Conservation (phyloP, 768 basidiomycete genomes). For the Rhizopogon roseolus region DNA sequence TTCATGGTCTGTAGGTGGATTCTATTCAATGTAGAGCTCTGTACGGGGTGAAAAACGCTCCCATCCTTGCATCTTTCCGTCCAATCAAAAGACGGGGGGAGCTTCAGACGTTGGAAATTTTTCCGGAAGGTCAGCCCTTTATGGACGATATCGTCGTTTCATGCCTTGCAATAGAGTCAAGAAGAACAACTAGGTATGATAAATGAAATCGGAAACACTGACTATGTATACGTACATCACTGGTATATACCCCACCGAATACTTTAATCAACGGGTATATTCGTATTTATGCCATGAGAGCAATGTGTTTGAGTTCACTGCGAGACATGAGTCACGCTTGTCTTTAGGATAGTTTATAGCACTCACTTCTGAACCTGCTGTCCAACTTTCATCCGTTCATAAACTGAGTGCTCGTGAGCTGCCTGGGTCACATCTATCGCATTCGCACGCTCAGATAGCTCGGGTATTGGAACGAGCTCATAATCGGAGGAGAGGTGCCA, state of each 20-base stretch:
- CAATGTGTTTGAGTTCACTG: slow-evolving; percentile 80
- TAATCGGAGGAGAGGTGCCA: slow-evolving; percentile 90
- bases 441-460: slow-evolving; percentile 44
- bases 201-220: not conserved
- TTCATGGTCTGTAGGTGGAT: not conserved
- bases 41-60: not conserved
- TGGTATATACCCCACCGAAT: not conserved
- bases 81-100: not conserved
- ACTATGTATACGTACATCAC: not conserved
- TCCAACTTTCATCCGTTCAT: slow-evolving; percentile 81
- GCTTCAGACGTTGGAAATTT: not conserved
- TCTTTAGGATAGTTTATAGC: not conserved
- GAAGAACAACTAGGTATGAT: not conserved
- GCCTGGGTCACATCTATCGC: slow-evolving; percentile 33
- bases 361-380: slow-evolving; percentile 81
- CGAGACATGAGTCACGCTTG: slow-evolving; percentile 8
- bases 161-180: not conserved
- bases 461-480: slow-evolving; percentile 63
- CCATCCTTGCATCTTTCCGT: not conserved
- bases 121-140: not conserved
- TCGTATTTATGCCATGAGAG: slow-evolving; percentile 59
- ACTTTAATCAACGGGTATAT: not conserved
- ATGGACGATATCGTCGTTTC: not conserved
- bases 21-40: not conserved
- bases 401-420: slow-evolving; percentile 29